phyloP scores from a whole-genome alignment of 2,329 filamentous ascomycete species.

The Pseudogymnoascus sp. region DNA sequence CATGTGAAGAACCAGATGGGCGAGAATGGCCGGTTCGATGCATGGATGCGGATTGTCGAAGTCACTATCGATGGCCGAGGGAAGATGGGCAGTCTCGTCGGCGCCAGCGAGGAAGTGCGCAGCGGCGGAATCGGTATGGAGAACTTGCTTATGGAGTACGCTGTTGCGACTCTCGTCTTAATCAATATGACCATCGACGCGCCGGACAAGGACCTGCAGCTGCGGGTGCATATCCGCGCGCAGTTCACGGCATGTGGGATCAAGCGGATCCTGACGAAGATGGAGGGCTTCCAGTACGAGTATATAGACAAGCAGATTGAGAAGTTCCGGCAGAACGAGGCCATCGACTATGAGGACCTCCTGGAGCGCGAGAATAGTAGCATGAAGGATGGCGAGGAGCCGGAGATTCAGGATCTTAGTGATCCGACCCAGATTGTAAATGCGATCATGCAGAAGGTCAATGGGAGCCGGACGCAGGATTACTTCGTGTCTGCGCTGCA shows the following conservation, averaged over 20 bases:
- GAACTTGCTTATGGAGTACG: slow-evolving; percentile 98
- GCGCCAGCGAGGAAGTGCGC: slow-evolving; percentile 90
- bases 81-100: slow-evolving; percentile 97
- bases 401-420: slow-evolving; percentile 81
- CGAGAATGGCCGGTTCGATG: slow-evolving; percentile 92
- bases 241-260: slow-evolving; percentile 95
- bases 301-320: slow-evolving; percentile 98
- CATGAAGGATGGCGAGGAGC: slow-evolving; percentile 79
- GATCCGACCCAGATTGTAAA: slow-evolving; percentile 92
- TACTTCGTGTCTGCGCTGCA: slow-evolving; percentile 95
- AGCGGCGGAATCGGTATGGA: slow-evolving; percentile 98
- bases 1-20: slow-evolving; percentile 78
- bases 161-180: slow-evolving; percentile 85
- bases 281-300: slow-evolving; percentile 98
- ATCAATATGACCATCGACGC: slow-evolving; percentile 96
- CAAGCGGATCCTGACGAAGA: slow-evolving; percentile 88
- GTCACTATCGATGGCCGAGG: slow-evolving; percentile 94
- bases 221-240: slow-evolving; percentile 87
- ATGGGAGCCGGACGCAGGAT: slow-evolving; percentile 79
- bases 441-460: slow-evolving; percentile 77
- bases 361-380: slow-evolving; percentile 85
- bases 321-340: slow-evolving; percentile 84
- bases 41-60: slow-evolving; percentile 98
- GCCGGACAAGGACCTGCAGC: slow-evolving; percentile 77
- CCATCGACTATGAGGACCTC: slow-evolving; percentile 96